Base-by-base conservation (phyloP, 176 grass and related monocot genomes). In the Alopecurus myosuroides region DNA sequence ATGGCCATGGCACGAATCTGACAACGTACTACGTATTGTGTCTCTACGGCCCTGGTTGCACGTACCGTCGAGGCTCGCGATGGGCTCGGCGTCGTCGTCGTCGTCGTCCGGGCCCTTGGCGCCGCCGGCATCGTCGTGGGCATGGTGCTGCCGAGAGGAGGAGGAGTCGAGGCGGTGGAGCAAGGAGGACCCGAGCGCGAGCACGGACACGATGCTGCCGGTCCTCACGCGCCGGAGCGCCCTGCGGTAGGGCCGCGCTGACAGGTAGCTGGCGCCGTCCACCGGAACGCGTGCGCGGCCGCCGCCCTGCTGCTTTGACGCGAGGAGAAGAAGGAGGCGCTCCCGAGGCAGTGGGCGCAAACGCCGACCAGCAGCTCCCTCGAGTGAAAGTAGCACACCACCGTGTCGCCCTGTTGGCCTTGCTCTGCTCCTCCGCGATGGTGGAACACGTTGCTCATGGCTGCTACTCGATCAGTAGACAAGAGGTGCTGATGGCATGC, bases 281-380 rank as follows among this genome's bases (percentile, higher is more conserved):
- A 39, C 49, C 18, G 11, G 71, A 0, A 15, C 15, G 44, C 26
- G 26, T 28, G 71, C 26, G 0, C 44, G 41, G 6, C 14, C 6
- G 72, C 19, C 11, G 49, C 72, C 17, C 19, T 18, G 34, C 33
- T 75, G 76, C 84, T 64, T 84, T 49, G 87, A 74, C 26, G 91
- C 89, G 67, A 98, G 86, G 2, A 94, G 70, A 1, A 94, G 81
- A 14, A 94, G 88, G 65, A 99, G 92, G 57, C 88, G 89, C 18
- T 94, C 97, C 79, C 53, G 92, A 99, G 89, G 85, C 97, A 99
- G 42, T 86, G 29, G 4, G 94, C 86, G 82, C 97, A 99, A 0
- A 99, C 88, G 31, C 97, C 97, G 46, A 96, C 86, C 33, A 91
- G 56, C 2, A 84, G 13, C 79, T 96, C 86, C 73, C 85, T 48